Evolutionary conservation across 2,329 filamentous ascomycete genomes (phyloP), one percentile per base, ranked within the genome.

Genomic region (Penicillium glabrum): DNA sequence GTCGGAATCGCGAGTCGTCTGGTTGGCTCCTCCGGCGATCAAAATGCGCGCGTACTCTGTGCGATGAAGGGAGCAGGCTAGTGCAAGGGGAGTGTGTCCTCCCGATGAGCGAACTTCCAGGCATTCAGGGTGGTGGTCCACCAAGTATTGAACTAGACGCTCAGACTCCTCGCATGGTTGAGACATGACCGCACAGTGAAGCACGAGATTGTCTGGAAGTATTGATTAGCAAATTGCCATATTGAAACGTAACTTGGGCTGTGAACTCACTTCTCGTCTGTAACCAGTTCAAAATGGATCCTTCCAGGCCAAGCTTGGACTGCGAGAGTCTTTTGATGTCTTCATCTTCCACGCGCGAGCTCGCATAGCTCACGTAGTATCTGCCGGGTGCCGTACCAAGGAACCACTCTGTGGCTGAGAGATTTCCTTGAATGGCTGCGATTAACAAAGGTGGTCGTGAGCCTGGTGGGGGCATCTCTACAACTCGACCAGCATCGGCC

Each of bases 381-480:
- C 86, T 80, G 62, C 84, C 75, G 0, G 91, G 89, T 1, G 84
- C 82, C 59, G 90, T 88, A 56, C 88, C 86, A 54, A 91, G 73
- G 70, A 93, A 90, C 85, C 89, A 96, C 67, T 95, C 86, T 0
- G 91, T 84, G 19, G 82, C 82, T 39, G 88, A 83, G n/a, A 93
- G 69, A 21, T 79, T 88, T 3, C 86, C 73, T n/a, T 62, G 51
- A 5, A 64, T 48, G 1, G 72, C 71, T 26, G 73, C 67, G 8
- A 62, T 53, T 21, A 78, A 63, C 16, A 78, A 65, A 1, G 75
- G 72, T 9, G 71, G 61, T 19, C 53, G 56, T 16, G 46, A 51
- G 19, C 49, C 41, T 14, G 35, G 31, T 3, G 23, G 24, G 4
- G 23, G 13, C 23, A 6, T 27, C 6, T 41, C 27, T 13, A 52